A percentile compares a stretch with the other conserved stretches of the same genome.
Conservation (phyloP, 1,284 basidiomycete species). For the Cutaneotrichosporon cyanovorans region DNA sequence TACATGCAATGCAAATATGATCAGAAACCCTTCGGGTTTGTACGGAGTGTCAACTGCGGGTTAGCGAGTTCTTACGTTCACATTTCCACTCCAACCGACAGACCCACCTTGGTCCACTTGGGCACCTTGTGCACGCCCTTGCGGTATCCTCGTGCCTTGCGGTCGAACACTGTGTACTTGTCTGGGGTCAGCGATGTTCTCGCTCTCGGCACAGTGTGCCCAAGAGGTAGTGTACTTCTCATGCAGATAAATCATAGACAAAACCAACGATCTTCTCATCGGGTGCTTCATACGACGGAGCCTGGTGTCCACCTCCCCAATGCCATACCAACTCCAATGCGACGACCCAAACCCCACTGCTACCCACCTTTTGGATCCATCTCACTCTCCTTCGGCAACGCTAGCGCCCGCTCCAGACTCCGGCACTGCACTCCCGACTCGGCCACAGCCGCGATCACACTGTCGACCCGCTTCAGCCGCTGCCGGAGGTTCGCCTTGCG, state of each 20-base stretch:
- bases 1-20: conserved; percentile 23
- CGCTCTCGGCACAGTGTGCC: not conserved
- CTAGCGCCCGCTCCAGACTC: conserved; percentile 39
- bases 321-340: no score
- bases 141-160: conserved; percentile 56
- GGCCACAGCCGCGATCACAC: conserved; percentile 80
- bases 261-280: no score
- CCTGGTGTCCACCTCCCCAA: no score
- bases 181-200: conserved; percentile 47
- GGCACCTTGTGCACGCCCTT: conserved; percentile 96
- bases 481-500: conserved; percentile 85
- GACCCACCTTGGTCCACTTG: conserved; percentile 79
- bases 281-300: no score
- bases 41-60: conserved; percentile 64
- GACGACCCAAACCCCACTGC: no score
- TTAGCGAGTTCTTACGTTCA: not conserved
- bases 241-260: no score
- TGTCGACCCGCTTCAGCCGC: conserved; percentile 84
- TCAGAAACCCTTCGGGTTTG: conserved; percentile 82
- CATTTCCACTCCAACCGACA: no score
- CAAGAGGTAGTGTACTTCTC: no score
- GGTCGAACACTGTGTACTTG: conserved; percentile 90
- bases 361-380: conserved; percentile 48
- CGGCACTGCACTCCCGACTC: conserved; percentile 69
- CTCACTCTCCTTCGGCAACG: conserved; percentile 43